A percentile compares a stretch with the other conserved stretches of the same genome.
These are phyloP conservation scores for barley (Hordeum vulgare) DNA, from an alignment of 176 grass and related monocot species.

Conservation along the genomic window MorexV3_pseudomolecules_assembly NC_058521.1:26878452-26878951, in stretches of 20 bases:
- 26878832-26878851: background rate
- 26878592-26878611: no score
- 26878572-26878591: background rate
- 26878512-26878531: background rate
- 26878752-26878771: background rate
- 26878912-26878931: background rate
- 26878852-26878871: background rate
- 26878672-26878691: background rate
- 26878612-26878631: no score
- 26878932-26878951: slow-evolving; percentile 9
- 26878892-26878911: background rate
- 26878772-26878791: background rate
- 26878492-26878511: background rate
- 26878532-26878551: background rate
- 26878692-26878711: slow-evolving; percentile 2
- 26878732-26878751: background rate
- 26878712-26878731: background rate
- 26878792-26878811: background rate
- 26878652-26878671: no score
- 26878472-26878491: background rate
- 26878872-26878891: background rate
- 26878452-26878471: slow-evolving; percentile 46
- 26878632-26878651: no score
- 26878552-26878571: background rate
- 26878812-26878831: background rate